Conservation (phyloP, 352 stramenopile genomes). For the Nothophytophthora sp. region DNA sequence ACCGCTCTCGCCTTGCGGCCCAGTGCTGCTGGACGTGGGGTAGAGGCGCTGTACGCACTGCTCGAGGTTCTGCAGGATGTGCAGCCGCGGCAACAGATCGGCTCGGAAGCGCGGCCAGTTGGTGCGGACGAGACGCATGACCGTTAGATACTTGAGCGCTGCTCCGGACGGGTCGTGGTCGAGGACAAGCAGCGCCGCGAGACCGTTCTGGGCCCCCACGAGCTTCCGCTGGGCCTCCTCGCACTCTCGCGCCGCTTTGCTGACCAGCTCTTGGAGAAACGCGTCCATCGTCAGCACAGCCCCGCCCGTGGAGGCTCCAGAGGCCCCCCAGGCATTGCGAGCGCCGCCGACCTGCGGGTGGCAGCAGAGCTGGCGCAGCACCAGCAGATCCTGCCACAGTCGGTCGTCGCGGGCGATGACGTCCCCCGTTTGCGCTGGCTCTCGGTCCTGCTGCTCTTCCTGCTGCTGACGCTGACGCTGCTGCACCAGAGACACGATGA, state of each 20-base stretch:
- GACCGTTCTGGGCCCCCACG: slow-evolving; percentile 73
- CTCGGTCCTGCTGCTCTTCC: background rate
- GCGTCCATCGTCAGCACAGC: slow-evolving; percentile 79
- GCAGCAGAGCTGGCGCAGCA: slow-evolving; percentile 91
- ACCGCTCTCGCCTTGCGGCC: background rate
- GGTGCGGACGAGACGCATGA: slow-evolving; percentile 38
- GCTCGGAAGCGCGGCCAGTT: slow-evolving; percentile 70
- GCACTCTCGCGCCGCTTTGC: slow-evolving; percentile 68
- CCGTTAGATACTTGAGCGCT: slow-evolving; percentile 56
- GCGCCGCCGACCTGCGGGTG: slow-evolving; percentile 88
- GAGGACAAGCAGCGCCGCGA: slow-evolving; percentile 52
- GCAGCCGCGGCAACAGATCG: slow-evolving; percentile 66
- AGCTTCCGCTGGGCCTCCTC: slow-evolving; percentile 84
- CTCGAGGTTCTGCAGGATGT: slow-evolving; percentile 68
- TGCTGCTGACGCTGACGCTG: slow-evolving; percentile 21
- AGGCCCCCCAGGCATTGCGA: slow-evolving; percentile 14
- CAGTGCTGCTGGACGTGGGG: slow-evolving; percentile 2
- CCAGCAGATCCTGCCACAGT: slow-evolving; percentile 73
- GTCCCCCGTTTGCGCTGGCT: too few relatives aligned
- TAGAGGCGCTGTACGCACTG: slow-evolving; percentile 29
- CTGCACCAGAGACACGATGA: slow-evolving; percentile 43
- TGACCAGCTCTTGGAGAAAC: slow-evolving; percentile 71
- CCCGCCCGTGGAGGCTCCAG: slow-evolving; percentile 7
- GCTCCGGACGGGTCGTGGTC: slow-evolving; percentile 28
- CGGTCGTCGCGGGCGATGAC: slow-evolving; percentile 37